phyloP scores from a whole-genome alignment of 140 eudicot species.

The Senecio squalidus region DNA sequence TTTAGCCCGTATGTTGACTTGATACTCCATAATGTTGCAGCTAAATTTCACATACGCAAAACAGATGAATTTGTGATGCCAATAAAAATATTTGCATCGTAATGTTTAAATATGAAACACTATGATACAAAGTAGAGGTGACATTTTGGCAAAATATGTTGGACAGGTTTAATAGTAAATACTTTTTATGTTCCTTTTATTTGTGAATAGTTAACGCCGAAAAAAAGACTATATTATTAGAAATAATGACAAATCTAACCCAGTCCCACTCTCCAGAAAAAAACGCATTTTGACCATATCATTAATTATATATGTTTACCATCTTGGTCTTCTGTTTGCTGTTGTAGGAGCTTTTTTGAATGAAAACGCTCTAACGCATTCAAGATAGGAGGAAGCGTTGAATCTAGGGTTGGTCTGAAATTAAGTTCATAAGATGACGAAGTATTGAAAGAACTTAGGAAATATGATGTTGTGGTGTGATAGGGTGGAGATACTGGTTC shows the following conservation, averaged over 20 bases:
- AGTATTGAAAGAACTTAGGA: background rate
- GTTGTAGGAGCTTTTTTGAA: background rate
- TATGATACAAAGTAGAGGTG: too few species aligned
- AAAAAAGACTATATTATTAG: too few species aligned
- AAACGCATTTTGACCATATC: too few species aligned
- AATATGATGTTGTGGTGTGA: background rate
- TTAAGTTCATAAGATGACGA: background rate
- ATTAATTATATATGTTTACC: constrained; percentile 21
- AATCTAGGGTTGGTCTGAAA: constrained; percentile 16
- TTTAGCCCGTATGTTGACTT: constrained; percentile 34
- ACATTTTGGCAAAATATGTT: too few species aligned
- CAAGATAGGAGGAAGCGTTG: constrained; percentile 33
- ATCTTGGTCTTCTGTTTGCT: constrained; percentile 25
- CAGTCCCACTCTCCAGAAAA: too few species aligned
- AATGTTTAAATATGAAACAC: too few species aligned
- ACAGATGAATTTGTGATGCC: too few species aligned
- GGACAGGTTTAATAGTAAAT: too few species aligned
- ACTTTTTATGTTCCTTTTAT: too few species aligned
- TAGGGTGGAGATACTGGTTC: background rate
- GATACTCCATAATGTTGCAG: constrained; percentile 23
- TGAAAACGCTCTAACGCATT: constrained; percentile 18
- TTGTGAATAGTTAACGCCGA: too few species aligned
- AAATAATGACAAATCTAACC: too few species aligned
- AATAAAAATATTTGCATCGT: too few species aligned
- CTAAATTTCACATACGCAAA: background rate